A percentile compares a stretch with the other conserved stretches of the same genome.
Evolutionary conservation across 1,139 yeast species (phyloP).

Genomic region (Candida tunisiensis): DNA sequence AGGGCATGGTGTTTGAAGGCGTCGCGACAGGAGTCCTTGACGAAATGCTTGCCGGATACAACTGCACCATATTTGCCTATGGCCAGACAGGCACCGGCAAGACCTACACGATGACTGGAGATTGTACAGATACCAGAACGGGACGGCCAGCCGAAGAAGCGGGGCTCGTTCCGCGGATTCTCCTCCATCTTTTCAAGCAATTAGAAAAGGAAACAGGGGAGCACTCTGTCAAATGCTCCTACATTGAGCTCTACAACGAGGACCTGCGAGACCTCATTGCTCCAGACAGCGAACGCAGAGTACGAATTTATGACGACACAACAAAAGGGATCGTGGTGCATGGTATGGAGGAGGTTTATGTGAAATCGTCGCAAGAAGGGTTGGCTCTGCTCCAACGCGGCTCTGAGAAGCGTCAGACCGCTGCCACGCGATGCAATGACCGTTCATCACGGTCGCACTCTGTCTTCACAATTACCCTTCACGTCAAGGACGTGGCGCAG

Average conservation of each 20-base stretch:
- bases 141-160: slow-evolving; percentile 19
- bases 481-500: slow-evolving; percentile 18
- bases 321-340: slow-evolving; percentile 22
- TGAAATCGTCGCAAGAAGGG: slow-evolving; percentile 24
- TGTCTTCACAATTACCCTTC: slow-evolving; percentile 42
- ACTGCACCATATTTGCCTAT: slow-evolving; percentile 69
- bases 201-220: slow-evolving; percentile 28
- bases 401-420: slow-evolving; percentile 38
- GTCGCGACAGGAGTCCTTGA: slow-evolving; percentile 50
- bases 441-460: slow-evolving; percentile 57
- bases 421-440: slow-evolving; percentile 31
- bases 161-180: slow-evolving; percentile 56
- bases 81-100: slow-evolving; percentile 90
- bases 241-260: slow-evolving; percentile 61
- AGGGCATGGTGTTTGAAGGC: slow-evolving; percentile 44
- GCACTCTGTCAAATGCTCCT: slow-evolving; percentile 48
- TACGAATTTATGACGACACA: slow-evolving; percentile 29
- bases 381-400: slow-evolving; percentile 32
- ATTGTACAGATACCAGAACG: slow-evolving; percentile 21
- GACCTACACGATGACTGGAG: slow-evolving; percentile 76
- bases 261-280: slow-evolving; percentile 42
- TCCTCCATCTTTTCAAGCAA: slow-evolving; percentile 31
- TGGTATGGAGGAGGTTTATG: slow-evolving; percentile 32
- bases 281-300: slow-evolving; percentile 6
- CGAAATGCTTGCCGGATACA: slow-evolving; percentile 42